These are phyloP conservation scores for Apiotrichum gamsii DNA, from an alignment of 1,284 basidiomycete genomes.

Conservation along the genomic window DNA sequence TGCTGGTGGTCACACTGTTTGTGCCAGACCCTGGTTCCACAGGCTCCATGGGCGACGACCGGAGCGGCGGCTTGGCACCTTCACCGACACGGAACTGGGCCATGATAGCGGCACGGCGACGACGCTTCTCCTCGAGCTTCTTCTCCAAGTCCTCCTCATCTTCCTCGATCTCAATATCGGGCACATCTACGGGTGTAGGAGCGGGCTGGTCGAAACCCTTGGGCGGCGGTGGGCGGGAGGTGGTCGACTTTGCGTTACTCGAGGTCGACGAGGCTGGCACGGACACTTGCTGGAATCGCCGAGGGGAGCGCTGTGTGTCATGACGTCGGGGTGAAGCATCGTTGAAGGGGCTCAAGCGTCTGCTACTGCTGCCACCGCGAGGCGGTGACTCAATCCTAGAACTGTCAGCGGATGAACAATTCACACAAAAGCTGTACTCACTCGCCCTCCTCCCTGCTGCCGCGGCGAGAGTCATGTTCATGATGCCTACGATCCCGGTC, in stretches of 20 bases:
- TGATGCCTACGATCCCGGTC: slow-evolving; percentile 28
- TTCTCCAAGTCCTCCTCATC: slow-evolving; percentile 62
- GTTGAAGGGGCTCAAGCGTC: slow-evolving; percentile 49
- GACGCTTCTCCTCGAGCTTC: slow-evolving; percentile 67
- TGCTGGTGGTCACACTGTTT: slow-evolving; percentile 34
- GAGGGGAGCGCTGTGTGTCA: slow-evolving; percentile 39
- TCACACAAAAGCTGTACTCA: slow-evolving; percentile 18
- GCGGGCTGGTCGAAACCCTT: slow-evolving; percentile 3
- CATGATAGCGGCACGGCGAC: slow-evolving; percentile 73
- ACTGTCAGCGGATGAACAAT: neutral
- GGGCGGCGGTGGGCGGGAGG: slow-evolving; percentile 1
- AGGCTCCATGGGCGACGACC: neutral
- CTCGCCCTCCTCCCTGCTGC: slow-evolving; percentile 38
- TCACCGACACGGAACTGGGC: slow-evolving; percentile 59
- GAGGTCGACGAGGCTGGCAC: slow-evolving; percentile 52
- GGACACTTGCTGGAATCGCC: slow-evolving; percentile 25
- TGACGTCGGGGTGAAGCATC: too few species aligned
- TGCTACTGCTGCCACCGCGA: neutral
- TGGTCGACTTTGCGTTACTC: slow-evolving; percentile 60
- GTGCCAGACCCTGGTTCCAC: slow-evolving; percentile 16
- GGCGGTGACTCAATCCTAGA: slow-evolving; percentile 4
- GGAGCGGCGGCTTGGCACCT: slow-evolving; percentile 8
- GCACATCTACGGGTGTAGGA: slow-evolving; percentile 15
- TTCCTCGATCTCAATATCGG: slow-evolving; percentile 53
- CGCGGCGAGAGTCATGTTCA: slow-evolving; percentile 12